These are phyloP conservation scores for Ploettnerulaceae sp. DNA, from an alignment of 2,329 filamentous ascomycete species.

Conservation along the genomic window DNA sequence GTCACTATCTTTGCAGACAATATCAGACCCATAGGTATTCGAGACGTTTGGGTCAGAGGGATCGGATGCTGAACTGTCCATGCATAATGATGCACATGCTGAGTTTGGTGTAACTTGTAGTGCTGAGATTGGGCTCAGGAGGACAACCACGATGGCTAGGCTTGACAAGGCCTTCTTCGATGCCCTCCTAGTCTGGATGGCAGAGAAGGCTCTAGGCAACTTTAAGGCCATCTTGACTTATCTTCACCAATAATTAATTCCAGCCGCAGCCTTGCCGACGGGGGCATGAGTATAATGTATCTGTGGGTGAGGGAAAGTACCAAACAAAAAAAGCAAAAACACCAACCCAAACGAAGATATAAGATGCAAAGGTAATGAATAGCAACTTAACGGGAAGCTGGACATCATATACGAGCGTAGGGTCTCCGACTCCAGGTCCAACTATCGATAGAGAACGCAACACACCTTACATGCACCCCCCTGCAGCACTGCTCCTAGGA, in stretches of 20 bases:
- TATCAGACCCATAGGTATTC: constrained; percentile 42
- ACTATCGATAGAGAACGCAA: constrained; percentile 11
- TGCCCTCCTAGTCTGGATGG: neutral
- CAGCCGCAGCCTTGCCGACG: constrained; percentile 7
- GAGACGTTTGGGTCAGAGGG: constrained; percentile 35
- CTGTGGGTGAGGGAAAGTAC: neutral
- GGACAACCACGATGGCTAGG: neutral
- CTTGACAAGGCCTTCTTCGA: constrained; percentile 1
- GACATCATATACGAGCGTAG: constrained; percentile 11
- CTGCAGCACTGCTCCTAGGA: constrained; percentile 7
- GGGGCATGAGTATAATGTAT: constrained; percentile 7
- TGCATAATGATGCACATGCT: constrained; percentile 44
- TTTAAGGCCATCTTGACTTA: neutral
- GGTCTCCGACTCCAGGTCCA: neutral
- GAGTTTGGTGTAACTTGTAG: constrained; percentile 49
- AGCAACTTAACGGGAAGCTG: constrained; percentile 1
- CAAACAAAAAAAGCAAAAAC: constrained; percentile 7
- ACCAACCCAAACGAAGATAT: neutral
- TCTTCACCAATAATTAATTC: constrained; percentile 3
- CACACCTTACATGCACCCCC: constrained; percentile 11
- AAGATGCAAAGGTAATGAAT: constrained; percentile 6
- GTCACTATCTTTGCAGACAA: constrained; percentile 33
- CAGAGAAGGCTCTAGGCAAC: neutral
- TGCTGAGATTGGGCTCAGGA: constrained; percentile 21
- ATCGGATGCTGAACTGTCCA: constrained; percentile 37